These are phyloP conservation scores for Cutaneotrichosporon cavernicola DNA, from an alignment of 1,284 basidiomycete genomes.

Conservation along the genomic window DNA sequence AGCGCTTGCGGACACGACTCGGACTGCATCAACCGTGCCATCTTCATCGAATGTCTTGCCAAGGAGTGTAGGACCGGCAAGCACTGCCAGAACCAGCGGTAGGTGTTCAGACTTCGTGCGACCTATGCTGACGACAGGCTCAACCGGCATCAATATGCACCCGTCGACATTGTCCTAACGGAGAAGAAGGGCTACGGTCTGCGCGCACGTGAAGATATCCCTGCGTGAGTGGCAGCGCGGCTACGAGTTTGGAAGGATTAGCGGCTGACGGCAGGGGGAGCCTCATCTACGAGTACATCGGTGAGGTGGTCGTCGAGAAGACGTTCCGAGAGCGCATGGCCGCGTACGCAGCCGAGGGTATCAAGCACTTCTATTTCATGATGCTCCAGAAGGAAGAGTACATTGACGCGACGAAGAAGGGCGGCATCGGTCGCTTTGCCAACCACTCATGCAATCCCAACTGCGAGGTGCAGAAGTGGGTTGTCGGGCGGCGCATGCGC, in stretches of 20 bases:
- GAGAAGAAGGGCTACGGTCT: conserved; percentile 95
- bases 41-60: conserved; percentile 90
- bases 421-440: conserved; percentile 92
- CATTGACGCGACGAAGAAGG: conserved; percentile 96
- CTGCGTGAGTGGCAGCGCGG: conserved; percentile 60
- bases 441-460: conserved; percentile 99
- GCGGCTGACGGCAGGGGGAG: conserved; percentile 62
- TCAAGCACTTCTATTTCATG: conserved; percentile 99
- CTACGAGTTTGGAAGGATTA: neutral
- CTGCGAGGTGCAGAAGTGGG: conserved; percentile 99
- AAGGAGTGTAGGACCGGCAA: conserved; percentile 80
- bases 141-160: conserved; percentile 77
- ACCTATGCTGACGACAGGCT: conserved; percentile 61
- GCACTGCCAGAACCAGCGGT: conserved; percentile 93
- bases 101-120: conserved; percentile 37
- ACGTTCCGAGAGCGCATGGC: conserved; percentile 93
- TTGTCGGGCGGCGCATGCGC: conserved; percentile 81
- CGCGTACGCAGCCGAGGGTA: conserved; percentile 87
- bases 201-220: conserved; percentile 69
- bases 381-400: conserved; percentile 99
- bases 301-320: conserved; percentile 85
- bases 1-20: conserved; percentile 83
- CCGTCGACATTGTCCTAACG: conserved; percentile 86
- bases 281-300: conserved; percentile 97
- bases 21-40: conserved; percentile 95